Percentiles rank a stretch among this genome's conserved stretches.
Conservation (phyloP, 768 basidiomycete genomes). For the Russula lepida region DNA sequence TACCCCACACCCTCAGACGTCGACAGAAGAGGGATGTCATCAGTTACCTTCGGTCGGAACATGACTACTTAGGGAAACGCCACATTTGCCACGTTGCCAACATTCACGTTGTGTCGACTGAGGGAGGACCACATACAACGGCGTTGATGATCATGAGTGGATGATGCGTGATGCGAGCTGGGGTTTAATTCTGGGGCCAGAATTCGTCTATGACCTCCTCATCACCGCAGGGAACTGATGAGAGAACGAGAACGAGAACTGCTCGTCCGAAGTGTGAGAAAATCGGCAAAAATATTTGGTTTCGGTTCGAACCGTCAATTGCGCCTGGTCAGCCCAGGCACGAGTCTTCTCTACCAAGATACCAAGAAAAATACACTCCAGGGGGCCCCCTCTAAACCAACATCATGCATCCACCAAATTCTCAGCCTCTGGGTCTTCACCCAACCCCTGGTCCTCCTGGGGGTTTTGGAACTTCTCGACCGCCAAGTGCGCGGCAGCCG, state of each 20-base stretch:
- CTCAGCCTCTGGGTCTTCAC: slow-evolving; percentile 5
- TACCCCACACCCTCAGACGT: not conserved
- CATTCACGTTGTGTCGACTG: too few relatives aligned
- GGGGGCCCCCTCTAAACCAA: not conserved
- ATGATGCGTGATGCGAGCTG: too few relatives aligned
- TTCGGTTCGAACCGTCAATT: not conserved
- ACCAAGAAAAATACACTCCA: not conserved
- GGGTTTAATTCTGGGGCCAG: not conserved
- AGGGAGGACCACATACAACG: too few relatives aligned
- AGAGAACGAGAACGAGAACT: not conserved
- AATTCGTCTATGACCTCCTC: not conserved
- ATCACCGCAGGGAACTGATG: not conserved
- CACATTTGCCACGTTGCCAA: not conserved
- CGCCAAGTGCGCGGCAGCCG: slow-evolving; percentile 33
- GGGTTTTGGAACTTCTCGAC: slow-evolving; percentile 11
- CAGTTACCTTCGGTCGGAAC: not conserved
- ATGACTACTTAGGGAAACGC: not conserved
- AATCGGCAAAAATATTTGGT: not conserved
- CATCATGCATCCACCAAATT: not conserved
- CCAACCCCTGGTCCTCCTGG: slow-evolving; percentile 19
- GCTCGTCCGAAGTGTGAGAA: not conserved
- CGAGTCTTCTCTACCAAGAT: not conserved
- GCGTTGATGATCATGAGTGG: too few relatives aligned
- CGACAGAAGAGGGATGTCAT: not conserved
- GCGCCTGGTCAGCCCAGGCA: not conserved